Evolutionary conservation across 164 flowering plant species (phyloP).

Genomic region (Piper longum): DNA sequence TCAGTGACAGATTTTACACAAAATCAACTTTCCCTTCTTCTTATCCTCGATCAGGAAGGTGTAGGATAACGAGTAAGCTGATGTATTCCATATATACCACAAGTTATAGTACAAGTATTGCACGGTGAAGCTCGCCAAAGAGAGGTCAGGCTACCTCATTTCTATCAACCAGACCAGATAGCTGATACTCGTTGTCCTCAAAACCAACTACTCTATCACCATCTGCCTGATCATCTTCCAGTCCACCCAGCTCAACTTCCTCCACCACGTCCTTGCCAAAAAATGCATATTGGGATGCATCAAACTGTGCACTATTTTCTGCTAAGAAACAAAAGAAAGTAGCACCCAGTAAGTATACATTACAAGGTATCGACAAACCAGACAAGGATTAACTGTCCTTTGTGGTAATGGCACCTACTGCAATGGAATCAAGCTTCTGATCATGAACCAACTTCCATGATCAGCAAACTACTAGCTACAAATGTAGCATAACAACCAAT

Average conservation of each 20-base stretch:
- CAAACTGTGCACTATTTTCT: conserved; percentile 26
- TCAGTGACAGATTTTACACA: conserved; percentile 31
- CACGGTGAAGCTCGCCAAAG: conserved; percentile 62
- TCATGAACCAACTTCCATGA: too few species aligned
- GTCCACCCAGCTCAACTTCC: conserved; percentile 51
- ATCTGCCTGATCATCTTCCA: conserved; percentile 38
- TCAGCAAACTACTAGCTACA: too few species aligned
- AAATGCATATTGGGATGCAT: conserved; percentile 67
- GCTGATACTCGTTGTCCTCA: conserved; percentile 31
- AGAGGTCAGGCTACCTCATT: conserved; percentile 30
- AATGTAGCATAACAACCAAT: too few species aligned
- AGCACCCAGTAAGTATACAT: background rate
- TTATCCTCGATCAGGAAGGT: too few species aligned
- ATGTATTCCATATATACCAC: conserved; percentile 31
- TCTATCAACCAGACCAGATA: conserved; percentile 19
- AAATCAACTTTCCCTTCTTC: conserved; percentile 28
- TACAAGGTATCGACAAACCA: background rate
- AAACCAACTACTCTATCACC: conserved; percentile 16
- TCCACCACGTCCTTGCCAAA: conserved; percentile 37
- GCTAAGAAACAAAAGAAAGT: conserved; percentile 4
- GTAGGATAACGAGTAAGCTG: too few species aligned
- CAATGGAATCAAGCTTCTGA: too few species aligned
- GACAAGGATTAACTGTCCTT: background rate
- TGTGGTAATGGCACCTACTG: too few species aligned
- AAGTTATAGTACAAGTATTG: conserved; percentile 37